phyloP scores from a whole-genome alignment of 768 basidiomycete genomes.

The Leccinum pellstonianum region DNA sequence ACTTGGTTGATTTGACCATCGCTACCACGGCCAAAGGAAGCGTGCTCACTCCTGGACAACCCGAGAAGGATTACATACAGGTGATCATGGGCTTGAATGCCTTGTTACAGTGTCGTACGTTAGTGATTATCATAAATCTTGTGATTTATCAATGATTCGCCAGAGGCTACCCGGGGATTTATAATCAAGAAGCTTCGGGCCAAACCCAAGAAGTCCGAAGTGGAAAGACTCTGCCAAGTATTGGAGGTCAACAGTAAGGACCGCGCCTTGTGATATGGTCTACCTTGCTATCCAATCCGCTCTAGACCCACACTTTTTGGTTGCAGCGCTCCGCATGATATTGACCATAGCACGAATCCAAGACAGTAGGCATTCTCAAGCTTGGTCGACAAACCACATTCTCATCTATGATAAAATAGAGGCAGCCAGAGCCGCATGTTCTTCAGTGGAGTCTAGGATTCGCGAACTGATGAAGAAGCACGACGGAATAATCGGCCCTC shows the following conservation, averaged over 20 bases:
- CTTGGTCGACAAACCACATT: neutral
- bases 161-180: slow-evolving; percentile 6
- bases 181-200: neutral
- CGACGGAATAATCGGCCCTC: slow-evolving; percentile 13
- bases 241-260: slow-evolving; percentile 14
- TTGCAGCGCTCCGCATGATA: slow-evolving; percentile 19
- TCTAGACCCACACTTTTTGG: slow-evolving; percentile 11
- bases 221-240: slow-evolving; percentile 12
- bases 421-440: neutral
- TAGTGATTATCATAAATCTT: neutral
- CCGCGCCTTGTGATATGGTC: neutral
- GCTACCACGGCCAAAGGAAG: neutral
- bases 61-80: slow-evolving; percentile 7
- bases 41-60: neutral
- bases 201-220: neutral
- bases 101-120: slow-evolving; percentile 20
- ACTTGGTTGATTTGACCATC: slow-evolving; percentile 16
- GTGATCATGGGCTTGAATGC: slow-evolving; percentile 22
- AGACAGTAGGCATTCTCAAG: slow-evolving; percentile 3
- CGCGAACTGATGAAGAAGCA: slow-evolving; percentile 8
- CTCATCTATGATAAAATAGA: neutral
- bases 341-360: slow-evolving; percentile 14
- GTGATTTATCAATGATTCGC: neutral
- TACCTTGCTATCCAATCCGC: neutral
- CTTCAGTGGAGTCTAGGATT: neutral